Conservation (phyloP, 257 asterid genomes). For the Nicotiana obtusifolia region DNA sequence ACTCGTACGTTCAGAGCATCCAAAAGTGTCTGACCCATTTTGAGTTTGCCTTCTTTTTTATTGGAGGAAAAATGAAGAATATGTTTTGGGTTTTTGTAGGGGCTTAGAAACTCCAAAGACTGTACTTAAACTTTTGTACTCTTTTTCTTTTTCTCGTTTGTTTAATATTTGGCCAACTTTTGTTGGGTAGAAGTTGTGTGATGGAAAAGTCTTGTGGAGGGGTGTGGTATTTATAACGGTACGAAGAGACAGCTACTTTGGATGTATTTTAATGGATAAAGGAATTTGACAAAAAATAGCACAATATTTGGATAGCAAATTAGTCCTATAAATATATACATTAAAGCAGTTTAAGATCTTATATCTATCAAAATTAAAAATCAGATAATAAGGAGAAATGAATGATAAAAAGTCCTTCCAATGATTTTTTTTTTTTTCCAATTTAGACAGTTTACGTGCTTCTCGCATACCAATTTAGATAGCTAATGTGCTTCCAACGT, state of each 20-base stretch:
- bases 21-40: constrained; percentile 56
- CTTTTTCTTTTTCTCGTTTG: not conserved
- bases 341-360: too few species aligned
- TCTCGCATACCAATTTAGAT: too few species aligned
- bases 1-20: constrained; percentile 75
- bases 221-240: not conserved
- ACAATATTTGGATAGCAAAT: too few species aligned
- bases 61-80: not conserved
- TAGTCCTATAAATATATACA: too few species aligned
- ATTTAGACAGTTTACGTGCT: too few species aligned
- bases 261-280: not conserved
- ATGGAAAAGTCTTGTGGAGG: not conserved
- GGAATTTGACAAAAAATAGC: not conserved
- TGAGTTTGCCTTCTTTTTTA: not conserved
- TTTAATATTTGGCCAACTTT: not conserved
- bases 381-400: too few species aligned
- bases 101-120: not conserved
- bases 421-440: too few species aligned
- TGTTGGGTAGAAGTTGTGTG: not conserved
- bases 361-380: too few species aligned
- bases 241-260: not conserved
- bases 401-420: too few species aligned
- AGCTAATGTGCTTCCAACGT: too few species aligned
- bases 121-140: not conserved
- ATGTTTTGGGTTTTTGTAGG: not conserved